phyloP scores from a whole-genome alignment of 148 eudicot species.

The Dysphania ambrosioides region DNA sequence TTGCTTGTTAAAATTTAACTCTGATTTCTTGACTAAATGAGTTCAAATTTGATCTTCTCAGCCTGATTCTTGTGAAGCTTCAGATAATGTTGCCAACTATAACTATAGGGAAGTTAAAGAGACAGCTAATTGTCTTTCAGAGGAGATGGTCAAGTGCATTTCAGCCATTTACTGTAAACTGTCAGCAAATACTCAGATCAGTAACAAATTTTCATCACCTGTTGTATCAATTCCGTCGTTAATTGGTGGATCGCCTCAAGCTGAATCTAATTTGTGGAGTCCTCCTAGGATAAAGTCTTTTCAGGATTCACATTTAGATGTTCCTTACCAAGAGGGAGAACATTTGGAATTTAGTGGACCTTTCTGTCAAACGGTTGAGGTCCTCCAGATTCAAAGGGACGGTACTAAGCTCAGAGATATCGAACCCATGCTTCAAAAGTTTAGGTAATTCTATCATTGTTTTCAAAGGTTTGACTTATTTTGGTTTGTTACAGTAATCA shows the following conservation, averaged over 20 bases:
- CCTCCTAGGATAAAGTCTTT: conserved; percentile 40
- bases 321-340: conserved; percentile 35
- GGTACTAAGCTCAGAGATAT: conserved; percentile 38
- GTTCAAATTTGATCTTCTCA: conserved; percentile 1
- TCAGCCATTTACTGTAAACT: conserved; percentile 56
- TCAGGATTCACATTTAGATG: conserved; percentile 35
- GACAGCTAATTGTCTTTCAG: conserved; percentile 69
- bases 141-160: conserved; percentile 74
- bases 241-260: conserved; percentile 37
- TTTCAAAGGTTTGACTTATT: not conserved
- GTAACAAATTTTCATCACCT: conserved; percentile 40
- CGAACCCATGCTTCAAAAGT: conserved; percentile 52
- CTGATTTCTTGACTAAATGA: not conserved
- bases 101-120: conserved; percentile 33
- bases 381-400: conserved; percentile 50
- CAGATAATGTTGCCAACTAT: conserved; percentile 29
- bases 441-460: conserved; percentile 38
- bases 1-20: not conserved
- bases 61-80: conserved; percentile 38
- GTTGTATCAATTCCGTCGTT: conserved; percentile 41
- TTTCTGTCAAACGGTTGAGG: conserved; percentile 49
- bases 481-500: not conserved
- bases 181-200: conserved; percentile 40
- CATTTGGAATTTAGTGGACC: conserved; percentile 50
- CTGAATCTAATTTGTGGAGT: conserved; percentile 36